Conservation (phyloP, 2,329 filamentous ascomycete species). For the Tolypocladium amazonense region DNA sequence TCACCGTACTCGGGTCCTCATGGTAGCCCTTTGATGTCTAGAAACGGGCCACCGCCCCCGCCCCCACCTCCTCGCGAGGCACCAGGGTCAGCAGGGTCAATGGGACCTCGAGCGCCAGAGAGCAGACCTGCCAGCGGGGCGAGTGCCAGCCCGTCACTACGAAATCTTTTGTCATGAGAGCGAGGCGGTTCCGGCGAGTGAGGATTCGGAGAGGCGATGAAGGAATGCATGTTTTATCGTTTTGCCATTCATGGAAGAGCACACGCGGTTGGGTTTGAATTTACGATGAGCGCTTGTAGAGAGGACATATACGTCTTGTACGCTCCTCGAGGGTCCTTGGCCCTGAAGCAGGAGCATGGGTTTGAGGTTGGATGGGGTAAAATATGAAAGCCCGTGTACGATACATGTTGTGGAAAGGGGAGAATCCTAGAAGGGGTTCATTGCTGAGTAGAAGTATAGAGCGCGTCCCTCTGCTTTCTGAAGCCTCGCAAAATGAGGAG, state of each 20-base stretch:
- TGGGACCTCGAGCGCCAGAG: conserved; percentile 23
- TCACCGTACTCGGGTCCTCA: conserved; percentile 31
- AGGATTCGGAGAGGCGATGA: background rate
- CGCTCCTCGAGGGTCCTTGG: background rate
- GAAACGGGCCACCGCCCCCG: conserved; percentile 23
- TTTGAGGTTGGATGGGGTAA: background rate
- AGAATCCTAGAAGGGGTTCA: background rate
- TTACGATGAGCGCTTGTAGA: background rate
- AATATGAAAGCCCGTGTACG: background rate
- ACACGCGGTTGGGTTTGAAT: background rate
- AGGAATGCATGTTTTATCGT: background rate
- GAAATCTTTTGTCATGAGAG: conserved; percentile 57
- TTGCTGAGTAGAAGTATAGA: background rate
- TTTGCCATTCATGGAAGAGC: background rate
- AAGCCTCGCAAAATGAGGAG: background rate
- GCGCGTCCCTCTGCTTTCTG: background rate
- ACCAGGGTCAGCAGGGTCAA: conserved; percentile 13
- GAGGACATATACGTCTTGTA: background rate
- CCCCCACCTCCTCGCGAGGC: conserved; percentile 15
- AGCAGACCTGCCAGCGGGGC: conserved; percentile 49
- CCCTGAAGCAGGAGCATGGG: background rate
- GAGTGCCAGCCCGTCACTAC: conserved; percentile 65
- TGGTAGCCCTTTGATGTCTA: conserved; percentile 33
- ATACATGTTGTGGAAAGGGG: background rate
- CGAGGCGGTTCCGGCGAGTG: background rate